phyloP scores from a whole-genome alignment of 2,329 filamentous ascomycete genomes.

The Ilyonectria destructans region DNA sequence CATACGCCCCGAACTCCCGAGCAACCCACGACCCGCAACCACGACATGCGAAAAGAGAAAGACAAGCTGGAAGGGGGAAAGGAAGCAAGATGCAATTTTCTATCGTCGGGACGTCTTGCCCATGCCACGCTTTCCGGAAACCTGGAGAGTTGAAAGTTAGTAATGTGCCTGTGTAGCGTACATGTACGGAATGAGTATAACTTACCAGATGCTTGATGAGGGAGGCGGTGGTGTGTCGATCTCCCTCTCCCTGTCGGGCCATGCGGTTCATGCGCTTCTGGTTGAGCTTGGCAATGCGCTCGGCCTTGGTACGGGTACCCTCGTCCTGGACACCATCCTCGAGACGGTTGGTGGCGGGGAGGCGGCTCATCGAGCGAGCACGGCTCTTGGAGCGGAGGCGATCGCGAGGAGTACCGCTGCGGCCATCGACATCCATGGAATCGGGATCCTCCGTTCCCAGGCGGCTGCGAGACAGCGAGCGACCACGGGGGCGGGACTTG shows the following conservation, averaged over 20 bases:
- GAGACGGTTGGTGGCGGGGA: conserved; percentile 75
- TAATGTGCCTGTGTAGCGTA: neutral
- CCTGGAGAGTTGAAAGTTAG: conserved; percentile 62
- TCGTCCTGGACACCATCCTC: conserved; percentile 84
- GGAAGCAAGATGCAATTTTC: conserved; percentile 46
- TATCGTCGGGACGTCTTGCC: conserved; percentile 87
- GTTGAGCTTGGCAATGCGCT: conserved; percentile 87
- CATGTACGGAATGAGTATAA: conserved; percentile 46
- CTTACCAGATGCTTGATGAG: conserved; percentile 93
- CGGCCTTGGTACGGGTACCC: conserved; percentile 81
- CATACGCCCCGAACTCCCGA: conserved; percentile 53
- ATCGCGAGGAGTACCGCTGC: conserved; percentile 63
- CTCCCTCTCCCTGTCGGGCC: conserved; percentile 96
- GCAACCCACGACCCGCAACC: conserved; percentile 45
- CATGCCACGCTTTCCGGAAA: conserved; percentile 92
- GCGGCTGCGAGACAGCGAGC: conserved; percentile 76
- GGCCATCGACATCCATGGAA: conserved; percentile 81
- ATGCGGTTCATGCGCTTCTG: conserved; percentile 99
- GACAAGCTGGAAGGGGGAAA: conserved; percentile 41
- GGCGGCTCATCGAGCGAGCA: conserved; percentile 74
- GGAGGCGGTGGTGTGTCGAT: conserved; percentile 87
- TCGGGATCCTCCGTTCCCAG: conserved; percentile 76
- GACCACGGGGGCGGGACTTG: conserved; percentile 77
- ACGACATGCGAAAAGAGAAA: conserved; percentile 44
- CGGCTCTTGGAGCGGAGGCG: conserved; percentile 83